Conservation (phyloP, 1,284 basidiomycete species). For the Ceratorhiza oryzae-sativae region DNA sequence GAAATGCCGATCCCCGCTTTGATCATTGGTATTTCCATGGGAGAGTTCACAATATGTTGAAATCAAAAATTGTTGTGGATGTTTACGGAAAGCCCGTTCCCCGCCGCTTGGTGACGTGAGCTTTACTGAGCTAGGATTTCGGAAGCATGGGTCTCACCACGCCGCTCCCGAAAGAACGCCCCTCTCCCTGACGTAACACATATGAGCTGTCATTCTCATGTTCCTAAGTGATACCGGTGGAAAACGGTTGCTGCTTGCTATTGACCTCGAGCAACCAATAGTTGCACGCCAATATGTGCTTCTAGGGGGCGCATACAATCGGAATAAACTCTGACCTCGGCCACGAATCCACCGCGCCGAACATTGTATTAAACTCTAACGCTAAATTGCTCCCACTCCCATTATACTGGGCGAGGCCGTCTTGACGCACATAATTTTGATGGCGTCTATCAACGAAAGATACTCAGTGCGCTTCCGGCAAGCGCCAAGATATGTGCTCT, state of each 20-base stretch:
- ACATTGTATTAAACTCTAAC: background rate
- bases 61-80: background rate
- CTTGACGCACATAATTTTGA: too few species aligned
- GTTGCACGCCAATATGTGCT: background rate
- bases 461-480: too few species aligned
- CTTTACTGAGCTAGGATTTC: background rate
- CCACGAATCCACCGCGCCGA: too few species aligned
- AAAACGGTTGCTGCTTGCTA: background rate
- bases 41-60: background rate
- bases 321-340: too few species aligned
- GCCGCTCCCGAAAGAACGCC: background rate
- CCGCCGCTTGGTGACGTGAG: too few species aligned
- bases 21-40: background rate
- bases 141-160: background rate
- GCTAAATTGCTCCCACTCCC: background rate
- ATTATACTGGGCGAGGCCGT: too few species aligned
- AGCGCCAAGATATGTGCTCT: too few species aligned
- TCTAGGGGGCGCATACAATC: conserved; percentile 2
- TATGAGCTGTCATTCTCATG: background rate
- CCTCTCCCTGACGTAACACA: background rate
- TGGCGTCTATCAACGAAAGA: too few species aligned
- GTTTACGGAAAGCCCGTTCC: too few species aligned
- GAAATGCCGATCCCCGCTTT: background rate
- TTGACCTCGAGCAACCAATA: background rate
- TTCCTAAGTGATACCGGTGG: background rate